Base-by-base conservation (phyloP, 2,329 filamentous ascomycete genomes). In the Xylaria polymorpha region DNA sequence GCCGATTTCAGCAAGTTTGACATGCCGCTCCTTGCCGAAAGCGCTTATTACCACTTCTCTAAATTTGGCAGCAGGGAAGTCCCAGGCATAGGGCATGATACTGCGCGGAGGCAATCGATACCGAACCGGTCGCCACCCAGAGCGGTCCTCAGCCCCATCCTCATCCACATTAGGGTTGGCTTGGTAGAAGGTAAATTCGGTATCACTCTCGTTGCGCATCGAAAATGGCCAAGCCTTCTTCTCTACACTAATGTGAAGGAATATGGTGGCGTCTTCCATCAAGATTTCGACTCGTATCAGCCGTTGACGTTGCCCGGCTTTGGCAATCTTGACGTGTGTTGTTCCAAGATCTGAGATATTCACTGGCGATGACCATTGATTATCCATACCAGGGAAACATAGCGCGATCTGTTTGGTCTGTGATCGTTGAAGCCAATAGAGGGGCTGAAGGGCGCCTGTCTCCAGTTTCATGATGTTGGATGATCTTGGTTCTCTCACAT, bases 51-150 rank as follows among this genome's bases (percentile, higher is more conserved):
- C 90, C 46, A 99, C 88, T 79, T 98, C 96, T 76, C 96, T 97
- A 82, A 93, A 92, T 82, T 97, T 98, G n/a, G 94, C 94, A 1
- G 96, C 95, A 0, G 96, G 97, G 81, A 97, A 99, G 78, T 99
- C 97, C 96, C 96, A 99, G 1, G 96, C 95, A 77, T 99, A 99
- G 0, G 97, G 96, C 96, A 99, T 99, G 80, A 99, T 98, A 80
- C 95, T 98, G 69, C 96, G 88, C 14, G 95, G 91, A 1, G 97
- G 97, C 37, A 99, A 85, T 39, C 95, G 91, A 81, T 99, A 99
- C 62, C 94, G 88, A 70, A 99, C 93, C 1, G 94, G 94, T 72
- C 93, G 92, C 93, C 96, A 99, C 4, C 94, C 93, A 62, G 93
- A 94, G 66, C 90, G 85, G 76, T 98, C 93, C 74, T 93, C 91